Base-by-base conservation (phyloP, 345 rosid species). In the Eucalyptus polybractea region DNA sequence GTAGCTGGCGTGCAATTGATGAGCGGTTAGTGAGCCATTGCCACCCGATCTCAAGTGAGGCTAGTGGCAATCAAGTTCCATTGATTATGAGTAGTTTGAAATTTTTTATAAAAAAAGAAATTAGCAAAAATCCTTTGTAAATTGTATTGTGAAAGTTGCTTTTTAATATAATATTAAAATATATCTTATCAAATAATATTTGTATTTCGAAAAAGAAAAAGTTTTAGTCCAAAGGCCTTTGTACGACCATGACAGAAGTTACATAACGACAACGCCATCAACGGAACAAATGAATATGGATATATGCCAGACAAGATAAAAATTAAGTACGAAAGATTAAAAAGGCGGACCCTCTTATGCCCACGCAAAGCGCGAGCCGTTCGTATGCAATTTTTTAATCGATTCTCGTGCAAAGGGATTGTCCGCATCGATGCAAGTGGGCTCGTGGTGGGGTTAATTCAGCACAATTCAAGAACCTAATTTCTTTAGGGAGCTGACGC, bases 1-100 rank as follows among this genome's bases (percentile, higher is more conserved):
- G 29, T 24, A 56, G 12, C 1, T 56, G 1, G 27, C 29, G 1
- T 0, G 27, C 1, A 24, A 54, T 54, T 54, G 27, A 54, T 0
- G 1, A 54, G 3, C 6, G 1, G 3, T 56, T 56, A 22, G 27
- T 21, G 60, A 54, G 11, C 25, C 10, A 54, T 0, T 21, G 25
- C 11, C 10, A 54, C 9, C 10, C 10, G 2, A 54, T 10, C 60
- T 54, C 10, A 54, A 54, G 24, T 8, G 58, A 53, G 25, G 5
- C 58, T 7, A 21, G 4, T 3, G 10, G 24, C 24, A 54, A 8
- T 19, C 25, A 54, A 54, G 11, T 21, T 22, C 5, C 27, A 54
- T 4, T 10, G 5, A 22, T 10, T 3, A 22, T 56, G 27, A 56
- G 13, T 56, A 56, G 13, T 56, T 56, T 24, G 62, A 24, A 0